Percentiles rank a stretch among this genome's conserved stretches.
Conservation (phyloP, 495 filamentous ascomycete species). For the Aspergillus avenaceus region DNA sequence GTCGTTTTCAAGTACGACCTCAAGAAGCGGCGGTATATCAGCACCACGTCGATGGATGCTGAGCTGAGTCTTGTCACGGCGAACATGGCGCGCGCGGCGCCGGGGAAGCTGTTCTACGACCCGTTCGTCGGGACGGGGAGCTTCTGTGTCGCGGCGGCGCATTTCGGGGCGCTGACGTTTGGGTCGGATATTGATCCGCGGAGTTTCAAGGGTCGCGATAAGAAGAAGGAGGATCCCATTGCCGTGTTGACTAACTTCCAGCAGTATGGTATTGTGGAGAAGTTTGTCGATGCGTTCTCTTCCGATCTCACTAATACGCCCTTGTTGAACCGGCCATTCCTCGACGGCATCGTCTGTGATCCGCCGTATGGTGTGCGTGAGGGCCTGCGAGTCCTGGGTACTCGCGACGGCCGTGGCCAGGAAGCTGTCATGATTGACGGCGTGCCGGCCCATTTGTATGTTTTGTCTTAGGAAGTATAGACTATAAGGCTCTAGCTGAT, state of each 20-base stretch:
- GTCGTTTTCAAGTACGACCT: slow-evolving; percentile 74
- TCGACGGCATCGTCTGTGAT: slow-evolving; percentile 95
- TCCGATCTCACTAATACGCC: slow-evolving; percentile 90
- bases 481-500: slow-evolving; percentile 7
- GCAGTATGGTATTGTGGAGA: slow-evolving; percentile 67
- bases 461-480: background rate
- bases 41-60: slow-evolving; percentile 94
- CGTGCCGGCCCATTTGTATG: slow-evolving; percentile 62
- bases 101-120: slow-evolving; percentile 83
- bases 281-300: slow-evolving; percentile 72
- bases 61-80: slow-evolving; percentile 89
- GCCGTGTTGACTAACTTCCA: slow-evolving; percentile 71
- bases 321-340: slow-evolving; percentile 50
- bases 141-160: slow-evolving; percentile 79
- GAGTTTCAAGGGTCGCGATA: slow-evolving; percentile 69
- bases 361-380: slow-evolving; percentile 97
- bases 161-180: slow-evolving; percentile 77
- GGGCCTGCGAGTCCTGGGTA: slow-evolving; percentile 81
- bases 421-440: slow-evolving; percentile 67
- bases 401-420: slow-evolving; percentile 58
- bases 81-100: slow-evolving; percentile 78
- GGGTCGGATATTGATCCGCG: slow-evolving; percentile 93
- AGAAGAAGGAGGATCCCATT: slow-evolving; percentile 36
- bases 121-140: slow-evolving; percentile 94
- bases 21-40: slow-evolving; percentile 90